Conservation (phyloP, 306 rosid genomes). For the Pachyrhizus erosus region DNA sequence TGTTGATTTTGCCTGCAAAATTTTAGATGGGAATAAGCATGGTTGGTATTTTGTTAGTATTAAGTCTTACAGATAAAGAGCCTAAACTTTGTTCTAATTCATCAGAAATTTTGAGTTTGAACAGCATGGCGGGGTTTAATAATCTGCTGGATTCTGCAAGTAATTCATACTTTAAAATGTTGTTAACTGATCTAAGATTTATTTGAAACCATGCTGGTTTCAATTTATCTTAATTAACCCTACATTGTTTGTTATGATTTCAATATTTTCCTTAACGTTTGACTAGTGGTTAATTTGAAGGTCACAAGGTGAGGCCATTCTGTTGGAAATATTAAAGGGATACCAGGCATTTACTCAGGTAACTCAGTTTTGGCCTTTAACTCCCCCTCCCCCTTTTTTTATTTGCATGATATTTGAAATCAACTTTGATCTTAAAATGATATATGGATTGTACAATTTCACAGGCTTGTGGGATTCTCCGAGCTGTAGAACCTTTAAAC, state of each 20-base stretch:
- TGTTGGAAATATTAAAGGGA: constrained; percentile 94
- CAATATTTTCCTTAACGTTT: constrained; percentile 35
- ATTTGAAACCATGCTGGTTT: constrained; percentile 6
- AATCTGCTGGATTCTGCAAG: constrained; percentile 28
- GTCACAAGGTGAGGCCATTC: constrained; percentile 99
- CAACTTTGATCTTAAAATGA: constrained; percentile 35
- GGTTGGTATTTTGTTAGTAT: constrained; percentile 1
- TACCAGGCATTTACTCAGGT: constrained; percentile 99
- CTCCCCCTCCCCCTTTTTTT: background rate
- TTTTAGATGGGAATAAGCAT: background rate
- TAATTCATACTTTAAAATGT: constrained; percentile 16
- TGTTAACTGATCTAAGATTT: constrained; percentile 1
- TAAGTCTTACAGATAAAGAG: background rate
- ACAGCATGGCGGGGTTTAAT: background rate
- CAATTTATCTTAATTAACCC: constrained; percentile 19
- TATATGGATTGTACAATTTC: constrained; percentile 41
- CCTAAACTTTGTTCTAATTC: constrained; percentile 19
- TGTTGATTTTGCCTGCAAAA: constrained; percentile 29
- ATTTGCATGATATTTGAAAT: constrained; percentile 16
- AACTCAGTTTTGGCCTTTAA: constrained; percentile 21
- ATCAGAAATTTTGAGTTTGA: constrained; percentile 29
- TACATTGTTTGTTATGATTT: constrained; percentile 15
- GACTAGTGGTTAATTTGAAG: constrained; percentile 57
- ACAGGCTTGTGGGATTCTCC: constrained; percentile 98
- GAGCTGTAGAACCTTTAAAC: constrained; percentile 92